Percentiles rank a stretch among this genome's conserved stretches.
phyloP scores from a whole-genome alignment of 306 rosid species.

The Styphnolobium japonicum region DNA sequence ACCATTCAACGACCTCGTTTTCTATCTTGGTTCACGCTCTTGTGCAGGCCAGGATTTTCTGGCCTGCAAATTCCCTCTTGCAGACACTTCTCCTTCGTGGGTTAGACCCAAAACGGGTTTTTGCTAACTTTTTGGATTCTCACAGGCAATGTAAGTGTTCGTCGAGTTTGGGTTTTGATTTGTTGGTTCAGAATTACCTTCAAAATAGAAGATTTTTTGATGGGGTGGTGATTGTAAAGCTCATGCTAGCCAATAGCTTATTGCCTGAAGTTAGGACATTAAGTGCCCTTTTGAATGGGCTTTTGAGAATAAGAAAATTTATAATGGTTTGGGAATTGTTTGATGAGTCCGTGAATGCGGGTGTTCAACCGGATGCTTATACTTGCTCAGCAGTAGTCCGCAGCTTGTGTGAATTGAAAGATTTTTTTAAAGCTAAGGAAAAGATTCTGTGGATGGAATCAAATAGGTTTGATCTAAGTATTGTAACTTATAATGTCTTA shows the following conservation, averaged over 20 bases:
- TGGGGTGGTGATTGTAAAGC: conserved; percentile 51
- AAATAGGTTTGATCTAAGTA: conserved; percentile 44
- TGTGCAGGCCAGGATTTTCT: conserved; percentile 47
- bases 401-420: conserved; percentile 71
- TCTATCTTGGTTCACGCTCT: conserved; percentile 75
- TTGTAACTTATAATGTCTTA: conserved; percentile 70
- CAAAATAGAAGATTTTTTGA: conserved; percentile 50
- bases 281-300: conserved; percentile 69
- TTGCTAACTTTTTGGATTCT: conserved; percentile 41
- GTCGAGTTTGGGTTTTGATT: conserved; percentile 74
- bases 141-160: conserved; percentile 35
- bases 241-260: conserved; percentile 55
- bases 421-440: conserved; percentile 63
- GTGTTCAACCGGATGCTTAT: conserved; percentile 64
- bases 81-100: conserved; percentile 77
- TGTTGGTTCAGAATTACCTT: conserved; percentile 65
- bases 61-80: conserved; percentile 83
- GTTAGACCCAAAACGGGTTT: conserved; percentile 50
- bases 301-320: conserved; percentile 65
- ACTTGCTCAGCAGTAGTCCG: conserved; percentile 61
- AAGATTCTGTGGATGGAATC: conserved; percentile 56
- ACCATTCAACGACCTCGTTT: conserved; percentile 72
- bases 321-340: conserved; percentile 58
- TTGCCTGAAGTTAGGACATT: conserved; percentile 83
- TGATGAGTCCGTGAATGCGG: conserved; percentile 55